These are phyloP conservation scores for Brassica incana DNA, from an alignment of 345 rosid species.

Conservation along the genomic window DNA sequence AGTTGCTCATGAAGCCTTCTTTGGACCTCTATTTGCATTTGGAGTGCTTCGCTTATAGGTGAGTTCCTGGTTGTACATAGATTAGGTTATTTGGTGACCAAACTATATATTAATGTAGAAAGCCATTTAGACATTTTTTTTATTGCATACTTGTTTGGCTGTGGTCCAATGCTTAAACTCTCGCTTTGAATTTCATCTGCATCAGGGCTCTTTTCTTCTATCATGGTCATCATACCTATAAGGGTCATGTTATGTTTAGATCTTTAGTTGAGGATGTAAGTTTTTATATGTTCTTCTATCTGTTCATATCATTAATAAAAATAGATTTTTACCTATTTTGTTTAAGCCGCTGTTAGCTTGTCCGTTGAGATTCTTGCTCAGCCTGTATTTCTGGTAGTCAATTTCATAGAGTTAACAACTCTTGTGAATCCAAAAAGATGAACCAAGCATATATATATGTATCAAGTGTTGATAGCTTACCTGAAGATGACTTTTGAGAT, in stretches of 20 bases:
- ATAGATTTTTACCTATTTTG: conserved; percentile 54
- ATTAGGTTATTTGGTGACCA: conserved; percentile 12
- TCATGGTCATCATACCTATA: conserved; percentile 52
- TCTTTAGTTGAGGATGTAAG: background rate
- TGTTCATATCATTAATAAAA: background rate
- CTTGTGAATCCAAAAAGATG: background rate
- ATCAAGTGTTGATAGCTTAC: conserved; percentile 41
- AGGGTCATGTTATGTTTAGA: conserved; percentile 8
- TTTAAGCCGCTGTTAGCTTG: conserved; percentile 63
- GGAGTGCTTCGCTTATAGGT: conserved; percentile 74
- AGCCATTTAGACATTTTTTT: background rate
- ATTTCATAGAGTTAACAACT: conserved; percentile 27
- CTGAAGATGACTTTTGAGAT: conserved; percentile 96
- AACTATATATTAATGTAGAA: conserved; percentile 4
- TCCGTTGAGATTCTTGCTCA: conserved; percentile 85
- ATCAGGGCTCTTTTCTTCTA: conserved; percentile 58
- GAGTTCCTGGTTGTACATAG: conserved; percentile 49
- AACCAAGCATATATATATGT: background rate
- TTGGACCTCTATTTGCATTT: conserved; percentile 92
- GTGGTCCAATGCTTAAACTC: conserved; percentile 61
- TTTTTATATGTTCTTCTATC: background rate
- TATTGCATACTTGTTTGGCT: conserved; percentile 63
- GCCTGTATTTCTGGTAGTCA: conserved; percentile 79
- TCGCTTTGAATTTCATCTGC: conserved; percentile 53
- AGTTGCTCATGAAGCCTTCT: conserved; percentile 93